A percentile compares a stretch with the other conserved stretches of the same genome.
These are phyloP conservation scores for Dissophora globulifera DNA, from an alignment of 192 early-diverging fungal species.

Conservation along the genomic window DNA sequence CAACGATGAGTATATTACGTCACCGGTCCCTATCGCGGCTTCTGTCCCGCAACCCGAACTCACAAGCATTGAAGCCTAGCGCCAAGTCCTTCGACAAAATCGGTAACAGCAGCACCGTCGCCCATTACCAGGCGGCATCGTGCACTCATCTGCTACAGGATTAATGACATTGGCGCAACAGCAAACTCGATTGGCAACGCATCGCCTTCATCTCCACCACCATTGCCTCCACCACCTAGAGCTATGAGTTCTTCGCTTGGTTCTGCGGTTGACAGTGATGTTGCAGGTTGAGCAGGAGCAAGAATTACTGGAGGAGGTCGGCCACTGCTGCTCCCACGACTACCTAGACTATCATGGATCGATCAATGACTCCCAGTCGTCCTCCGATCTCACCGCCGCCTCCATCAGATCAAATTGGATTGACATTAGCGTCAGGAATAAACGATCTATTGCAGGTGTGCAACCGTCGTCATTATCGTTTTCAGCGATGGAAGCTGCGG, in stretches of 20 bases:
- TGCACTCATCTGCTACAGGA: slow-evolving; percentile 1
- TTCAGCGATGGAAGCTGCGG: neutral
- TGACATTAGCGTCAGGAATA: too few species aligned
- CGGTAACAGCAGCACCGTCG: slow-evolving; percentile 18
- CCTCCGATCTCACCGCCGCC: slow-evolving; percentile 45
- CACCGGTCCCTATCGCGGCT: slow-evolving; percentile 30
- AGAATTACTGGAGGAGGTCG: neutral
- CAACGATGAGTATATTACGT: slow-evolving; percentile 25
- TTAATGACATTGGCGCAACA: slow-evolving; percentile 29
- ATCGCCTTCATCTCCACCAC: slow-evolving; percentile 44
- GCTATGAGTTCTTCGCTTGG: slow-evolving; percentile 29
- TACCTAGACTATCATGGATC: slow-evolving; percentile 14
- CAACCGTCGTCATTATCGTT: neutral
- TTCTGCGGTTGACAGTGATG: neutral
- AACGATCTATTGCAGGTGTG: neutral
- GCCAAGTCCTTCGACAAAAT: too few species aligned
- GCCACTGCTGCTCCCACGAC: slow-evolving; percentile 36
- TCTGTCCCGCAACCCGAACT: slow-evolving; percentile 21
- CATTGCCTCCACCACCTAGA: slow-evolving; percentile 45
- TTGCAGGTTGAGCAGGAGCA: neutral
- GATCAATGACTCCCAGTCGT: slow-evolving; percentile 46
- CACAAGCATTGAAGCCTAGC: slow-evolving; percentile 20
- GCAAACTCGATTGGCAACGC: slow-evolving; percentile 36
- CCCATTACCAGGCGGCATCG: slow-evolving; percentile 22
- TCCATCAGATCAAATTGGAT: neutral